Base-by-base conservation (phyloP, 306 rosid species). In the Fagus crenata region DNA sequence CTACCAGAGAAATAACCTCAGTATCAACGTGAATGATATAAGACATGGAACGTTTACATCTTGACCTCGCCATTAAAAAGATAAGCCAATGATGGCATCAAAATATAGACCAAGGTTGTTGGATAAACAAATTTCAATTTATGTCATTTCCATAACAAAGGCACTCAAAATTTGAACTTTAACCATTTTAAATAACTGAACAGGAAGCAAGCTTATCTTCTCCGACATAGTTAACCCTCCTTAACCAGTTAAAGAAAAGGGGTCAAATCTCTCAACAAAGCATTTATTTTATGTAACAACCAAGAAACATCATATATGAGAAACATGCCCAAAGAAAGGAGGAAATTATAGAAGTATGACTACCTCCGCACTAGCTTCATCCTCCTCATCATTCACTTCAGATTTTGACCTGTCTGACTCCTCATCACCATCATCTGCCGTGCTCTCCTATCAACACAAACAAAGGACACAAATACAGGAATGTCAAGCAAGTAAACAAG, bases 311-410 rank as follows among this genome's bases (percentile, higher is more conserved):
- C 4, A 46, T 9, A 46, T 4, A 35, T 35, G 9, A 73, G 55
- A 49, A 28, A 55, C 46, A 22, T 14, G 3, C 7, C 22, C 18
- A 77, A 18, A 49, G 4, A 61, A 54, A 71, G 56, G 28, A 49
- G 15, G 18, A 42, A 11, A 61, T 32, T 28, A 63, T 5, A 69
- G 37, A 72, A 4, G 15, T 4, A 64, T 35, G 61, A 55, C 49
- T 82, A 91, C 93, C 95, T 83, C 97, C 32, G 72, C 92, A 81
- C 91, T 87, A 49, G 88, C 98, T 73, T 89, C 93, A 4, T 85
- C 96, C 28, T 93, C 97, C 35, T 89, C 89, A 69, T 87, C 88
- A 55, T 89, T 73, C 49, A 89, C 90, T 81, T 90, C 92, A 68
- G 96, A 89, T 77, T 82, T 84, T 73, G 93, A 89, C 81, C 78